Evolutionary conservation across 2,329 filamentous ascomycete species (phyloP).

Genomic region (Penicillium freii): DNA sequence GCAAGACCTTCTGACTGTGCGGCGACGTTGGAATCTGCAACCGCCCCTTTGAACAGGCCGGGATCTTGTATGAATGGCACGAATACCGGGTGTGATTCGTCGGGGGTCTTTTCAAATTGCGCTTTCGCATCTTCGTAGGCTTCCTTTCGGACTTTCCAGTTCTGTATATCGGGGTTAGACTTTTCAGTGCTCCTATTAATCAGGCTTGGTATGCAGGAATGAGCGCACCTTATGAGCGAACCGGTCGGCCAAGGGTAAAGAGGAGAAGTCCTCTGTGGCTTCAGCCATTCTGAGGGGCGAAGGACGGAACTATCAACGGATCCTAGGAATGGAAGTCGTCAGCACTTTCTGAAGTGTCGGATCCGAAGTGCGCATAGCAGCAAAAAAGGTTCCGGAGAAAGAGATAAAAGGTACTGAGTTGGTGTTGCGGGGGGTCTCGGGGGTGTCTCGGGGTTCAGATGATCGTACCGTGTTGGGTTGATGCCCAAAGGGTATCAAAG

Average conservation of each 20-base stretch:
- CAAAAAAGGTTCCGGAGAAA: background rate
- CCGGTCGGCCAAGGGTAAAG: conserved; percentile 43
- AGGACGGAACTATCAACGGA: background rate
- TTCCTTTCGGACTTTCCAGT: conserved; percentile 95
- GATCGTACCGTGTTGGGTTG: conserved; percentile 18
- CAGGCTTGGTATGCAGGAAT: background rate
- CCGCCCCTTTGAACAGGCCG: conserved; percentile 85
- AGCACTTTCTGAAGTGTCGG: background rate
- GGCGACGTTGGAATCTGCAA: conserved; percentile 91
- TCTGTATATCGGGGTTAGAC: conserved; percentile 45
- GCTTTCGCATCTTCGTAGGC: conserved; percentile 92
- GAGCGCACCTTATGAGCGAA: conserved; percentile 44
- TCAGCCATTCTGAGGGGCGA: conserved; percentile 40
- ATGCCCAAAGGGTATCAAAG: conserved; percentile 22
- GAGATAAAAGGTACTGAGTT: background rate
- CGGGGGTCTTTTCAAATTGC: conserved; percentile 77
- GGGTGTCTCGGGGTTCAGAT: background rate
- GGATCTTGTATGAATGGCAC: conserved; percentile 83
- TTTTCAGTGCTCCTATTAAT: conserved; percentile 19
- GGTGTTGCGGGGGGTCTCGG: background rate
- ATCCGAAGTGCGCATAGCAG: background rate
- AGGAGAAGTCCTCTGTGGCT: conserved; percentile 44
- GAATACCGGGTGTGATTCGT: conserved; percentile 83
- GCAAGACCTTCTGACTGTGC: conserved; percentile 91
- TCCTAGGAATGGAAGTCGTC: background rate